phyloP scores from a whole-genome alignment of 2,329 filamentous ascomycete species.

The Fusarium incarnatum region DNA sequence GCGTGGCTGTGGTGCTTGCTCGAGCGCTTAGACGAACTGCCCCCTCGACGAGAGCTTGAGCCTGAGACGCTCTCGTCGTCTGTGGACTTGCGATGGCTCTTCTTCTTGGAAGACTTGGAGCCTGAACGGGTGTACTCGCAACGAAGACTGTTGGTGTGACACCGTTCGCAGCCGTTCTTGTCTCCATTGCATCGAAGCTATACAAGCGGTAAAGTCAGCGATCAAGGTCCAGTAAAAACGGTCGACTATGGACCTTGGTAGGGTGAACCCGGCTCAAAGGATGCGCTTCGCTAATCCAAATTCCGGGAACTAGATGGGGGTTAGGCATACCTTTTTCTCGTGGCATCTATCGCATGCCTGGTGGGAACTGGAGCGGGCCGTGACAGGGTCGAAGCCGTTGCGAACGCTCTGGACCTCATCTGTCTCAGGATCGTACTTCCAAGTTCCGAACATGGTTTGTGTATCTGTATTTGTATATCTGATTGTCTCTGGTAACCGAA shows the following conservation, averaged over 20 bases:
- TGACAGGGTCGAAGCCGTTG: slow-evolving; percentile 52
- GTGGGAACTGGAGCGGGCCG: slow-evolving; percentile 54
- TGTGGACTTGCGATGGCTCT: slow-evolving; percentile 39
- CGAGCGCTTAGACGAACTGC: slow-evolving; percentile 40
- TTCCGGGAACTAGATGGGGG: neutral
- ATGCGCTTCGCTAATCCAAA: neutral
- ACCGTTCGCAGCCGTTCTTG: slow-evolving; percentile 54
- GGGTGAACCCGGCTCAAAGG: neutral
- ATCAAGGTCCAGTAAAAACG: neutral
- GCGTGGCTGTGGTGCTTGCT: slow-evolving; percentile 38
- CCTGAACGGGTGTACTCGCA: slow-evolving; percentile 54
- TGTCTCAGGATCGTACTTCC: slow-evolving; percentile 55
- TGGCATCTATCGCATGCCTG: slow-evolving; percentile 55
- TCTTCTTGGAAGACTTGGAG: slow-evolving; percentile 50
- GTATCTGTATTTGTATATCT: neutral
- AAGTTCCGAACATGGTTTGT: slow-evolving; percentile 53
- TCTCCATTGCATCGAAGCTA: slow-evolving; percentile 55
- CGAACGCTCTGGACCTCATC: slow-evolving; percentile 54
- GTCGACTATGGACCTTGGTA: slow-evolving; percentile 12
- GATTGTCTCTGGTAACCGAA: slow-evolving; percentile 2
- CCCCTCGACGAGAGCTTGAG: slow-evolving; percentile 36
- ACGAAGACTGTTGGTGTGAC: slow-evolving; percentile 45
- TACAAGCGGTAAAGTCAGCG: slow-evolving; percentile 16
- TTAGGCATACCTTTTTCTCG: slow-evolving; percentile 53
- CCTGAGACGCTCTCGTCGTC: slow-evolving; percentile 38